These are phyloP conservation scores for Phytopythium chamaehyphon DNA, from an alignment of 352 stramenopile genomes.

Conservation along the genomic window DNA sequence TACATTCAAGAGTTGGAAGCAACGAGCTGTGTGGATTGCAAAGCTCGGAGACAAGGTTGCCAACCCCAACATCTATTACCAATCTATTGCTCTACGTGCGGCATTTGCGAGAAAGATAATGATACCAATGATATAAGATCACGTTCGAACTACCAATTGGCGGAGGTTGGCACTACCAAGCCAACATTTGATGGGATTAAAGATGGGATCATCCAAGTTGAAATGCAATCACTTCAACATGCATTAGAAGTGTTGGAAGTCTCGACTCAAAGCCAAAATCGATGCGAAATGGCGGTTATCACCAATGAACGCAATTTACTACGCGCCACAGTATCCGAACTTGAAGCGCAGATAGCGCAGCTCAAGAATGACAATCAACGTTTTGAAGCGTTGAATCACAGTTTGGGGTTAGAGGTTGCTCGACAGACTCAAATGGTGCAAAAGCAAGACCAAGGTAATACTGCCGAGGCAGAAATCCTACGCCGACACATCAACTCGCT, in stretches of 20 bases:
- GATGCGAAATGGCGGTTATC: too few relatives aligned
- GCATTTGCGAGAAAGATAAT: background rate
- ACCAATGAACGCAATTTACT: background rate
- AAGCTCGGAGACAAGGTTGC: background rate
- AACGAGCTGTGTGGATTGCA: slow-evolving; percentile 8
- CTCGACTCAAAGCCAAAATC: too few relatives aligned
- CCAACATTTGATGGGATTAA: slow-evolving; percentile 3
- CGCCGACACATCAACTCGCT: slow-evolving; percentile 26
- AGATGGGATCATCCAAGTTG: slow-evolving; percentile 41
- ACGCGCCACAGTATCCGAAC: background rate
- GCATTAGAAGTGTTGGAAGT: slow-evolving; percentile 30
- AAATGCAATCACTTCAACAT: slow-evolving; percentile 40
- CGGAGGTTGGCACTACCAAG: too few relatives aligned
- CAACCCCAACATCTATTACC: background rate
- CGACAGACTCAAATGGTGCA: slow-evolving; percentile 13
- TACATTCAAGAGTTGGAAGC: slow-evolving; percentile 55
- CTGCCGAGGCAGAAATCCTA: slow-evolving; percentile 56
- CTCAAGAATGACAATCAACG: slow-evolving; percentile 17
- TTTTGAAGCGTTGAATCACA: background rate
- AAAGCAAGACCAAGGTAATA: slow-evolving; percentile 20
- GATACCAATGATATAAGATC: too few relatives aligned
- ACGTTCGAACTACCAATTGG: too few relatives aligned
- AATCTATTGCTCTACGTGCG: background rate
- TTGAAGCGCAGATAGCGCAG: slow-evolving; percentile 20
- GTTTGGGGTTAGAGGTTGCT: slow-evolving; percentile 15